These are phyloP conservation scores for Saxophila tyrrhenica DNA, from an alignment of 495 filamentous ascomycete species.

Conservation along the genomic window DNA sequence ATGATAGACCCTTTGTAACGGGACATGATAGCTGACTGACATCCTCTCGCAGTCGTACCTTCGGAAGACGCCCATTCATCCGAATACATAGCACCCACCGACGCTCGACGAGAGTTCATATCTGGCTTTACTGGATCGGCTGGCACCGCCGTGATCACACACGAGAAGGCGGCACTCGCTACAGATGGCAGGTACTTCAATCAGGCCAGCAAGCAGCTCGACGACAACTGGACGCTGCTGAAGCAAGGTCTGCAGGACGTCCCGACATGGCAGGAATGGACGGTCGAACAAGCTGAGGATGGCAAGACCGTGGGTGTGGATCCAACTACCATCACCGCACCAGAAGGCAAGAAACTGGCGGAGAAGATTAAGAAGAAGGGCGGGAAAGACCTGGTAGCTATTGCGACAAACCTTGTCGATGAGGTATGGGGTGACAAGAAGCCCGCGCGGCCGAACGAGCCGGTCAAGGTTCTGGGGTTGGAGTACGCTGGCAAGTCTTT, in stretches of 20 bases:
- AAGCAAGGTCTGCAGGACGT: slow-evolving; percentile 91
- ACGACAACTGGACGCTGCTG: slow-evolving; percentile 80
- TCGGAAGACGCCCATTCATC: slow-evolving; percentile 97
- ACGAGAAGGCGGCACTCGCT: slow-evolving; percentile 75
- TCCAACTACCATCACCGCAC: slow-evolving; percentile 72
- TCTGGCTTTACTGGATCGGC: slow-evolving; percentile 94
- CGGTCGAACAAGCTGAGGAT: slow-evolving; percentile 42
- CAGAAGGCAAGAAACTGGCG: slow-evolving; percentile 71
- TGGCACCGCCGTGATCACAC: slow-evolving; percentile 80
- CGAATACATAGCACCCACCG: slow-evolving; percentile 92
- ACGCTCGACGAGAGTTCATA: slow-evolving; percentile 84
- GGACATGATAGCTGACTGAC: slow-evolving; percentile 9
- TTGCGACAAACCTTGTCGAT: slow-evolving; percentile 78
- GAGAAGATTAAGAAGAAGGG: slow-evolving; percentile 83
- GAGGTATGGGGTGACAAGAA: slow-evolving; percentile 66
- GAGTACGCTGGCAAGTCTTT: slow-evolving; percentile 77
- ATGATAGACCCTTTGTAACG: slow-evolving; percentile 26
- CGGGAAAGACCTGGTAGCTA: slow-evolving; percentile 58
- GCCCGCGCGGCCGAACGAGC: slow-evolving; percentile 65
- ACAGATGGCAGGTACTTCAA: slow-evolving; percentile 99
- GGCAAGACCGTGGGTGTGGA: slow-evolving; percentile 88
- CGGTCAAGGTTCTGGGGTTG: slow-evolving; percentile 53
- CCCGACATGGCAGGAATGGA: slow-evolving; percentile 97
- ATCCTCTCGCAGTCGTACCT: slow-evolving; percentile 61
- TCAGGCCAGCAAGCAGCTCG: slow-evolving; percentile 86